These are phyloP conservation scores for Pichia sp. DNA, from an alignment of 1,139 yeast species.

Conservation along the genomic window DNA sequence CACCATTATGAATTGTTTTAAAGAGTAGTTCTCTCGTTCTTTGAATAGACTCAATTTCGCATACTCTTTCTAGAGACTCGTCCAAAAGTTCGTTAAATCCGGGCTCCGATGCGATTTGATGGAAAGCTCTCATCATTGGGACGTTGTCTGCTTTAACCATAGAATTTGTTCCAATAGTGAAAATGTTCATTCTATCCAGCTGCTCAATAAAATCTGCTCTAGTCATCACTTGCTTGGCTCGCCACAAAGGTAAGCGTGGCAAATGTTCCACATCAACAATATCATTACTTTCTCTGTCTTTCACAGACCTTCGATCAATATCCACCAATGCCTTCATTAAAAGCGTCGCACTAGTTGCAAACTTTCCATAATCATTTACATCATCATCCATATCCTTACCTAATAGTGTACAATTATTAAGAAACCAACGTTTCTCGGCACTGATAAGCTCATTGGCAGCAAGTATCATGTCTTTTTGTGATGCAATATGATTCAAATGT, in stretches of 20 bases:
- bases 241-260: conserved; percentile 75
- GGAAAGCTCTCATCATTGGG: conserved; percentile 86
- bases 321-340: conserved; percentile 66
- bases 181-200: conserved; percentile 69
- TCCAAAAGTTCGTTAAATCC: conserved; percentile 63
- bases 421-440: conserved; percentile 77
- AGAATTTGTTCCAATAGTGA: conserved; percentile 69
- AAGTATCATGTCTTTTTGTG: conserved; percentile 50
- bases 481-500: conserved; percentile 67
- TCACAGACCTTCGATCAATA: conserved; percentile 43
- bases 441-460: conserved; percentile 71
- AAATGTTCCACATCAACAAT: conserved; percentile 38
- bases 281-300: conserved; percentile 8
- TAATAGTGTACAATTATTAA: conserved; percentile 72
- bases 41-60: conserved; percentile 70
- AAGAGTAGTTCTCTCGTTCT: conserved; percentile 74
- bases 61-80: conserved; percentile 65
- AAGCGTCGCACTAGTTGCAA: conserved; percentile 69
- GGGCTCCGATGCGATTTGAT: conserved; percentile 66
- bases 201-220: conserved; percentile 71
- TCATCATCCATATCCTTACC: conserved; percentile 84
- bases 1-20: conserved; percentile 38
- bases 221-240: conserved; percentile 81
- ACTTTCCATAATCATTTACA: conserved; percentile 81
- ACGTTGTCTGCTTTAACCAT: conserved; percentile 75